Evolutionary conservation across 345 rosid species (phyloP).

Genomic region (Heritiera fomes): DNA sequence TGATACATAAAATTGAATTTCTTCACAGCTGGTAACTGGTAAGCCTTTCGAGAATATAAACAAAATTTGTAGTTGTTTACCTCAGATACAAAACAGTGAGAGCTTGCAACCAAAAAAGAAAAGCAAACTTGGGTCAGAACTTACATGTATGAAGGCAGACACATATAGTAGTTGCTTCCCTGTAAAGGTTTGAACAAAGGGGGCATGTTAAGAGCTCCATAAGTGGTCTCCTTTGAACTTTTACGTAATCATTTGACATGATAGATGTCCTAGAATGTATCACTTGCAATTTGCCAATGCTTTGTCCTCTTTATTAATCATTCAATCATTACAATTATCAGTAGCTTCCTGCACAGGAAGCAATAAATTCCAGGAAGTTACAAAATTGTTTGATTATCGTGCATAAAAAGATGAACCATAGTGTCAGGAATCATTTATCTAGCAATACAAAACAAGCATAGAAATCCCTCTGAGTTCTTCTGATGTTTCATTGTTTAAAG

Average conservation of each 20-base stretch:
- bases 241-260: constrained; percentile 18
- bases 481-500: neutral
- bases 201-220: constrained; percentile 16
- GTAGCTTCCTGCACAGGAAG: neutral
- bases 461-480: neutral
- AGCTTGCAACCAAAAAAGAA: neutral
- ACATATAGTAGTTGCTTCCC: constrained; percentile 18
- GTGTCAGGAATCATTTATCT: neutral
- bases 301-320: neutral
- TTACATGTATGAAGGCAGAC: constrained; percentile 18
- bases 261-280: constrained; percentile 1
- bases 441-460: neutral
- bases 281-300: neutral
- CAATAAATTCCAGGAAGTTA: neutral
- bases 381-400: neutral
- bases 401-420: neutral
- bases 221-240: constrained; percentile 12
- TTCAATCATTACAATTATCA: neutral
- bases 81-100: neutral
- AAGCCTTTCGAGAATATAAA: neutral
- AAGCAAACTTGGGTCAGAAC: neutral
- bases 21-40: neutral
- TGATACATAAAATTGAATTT: neutral
- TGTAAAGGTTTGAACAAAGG: constrained; percentile 7
- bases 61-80: neutral